Evolutionary conservation across 306 rosid species (phyloP).

Genomic region (Inga oerstediana): DNA sequence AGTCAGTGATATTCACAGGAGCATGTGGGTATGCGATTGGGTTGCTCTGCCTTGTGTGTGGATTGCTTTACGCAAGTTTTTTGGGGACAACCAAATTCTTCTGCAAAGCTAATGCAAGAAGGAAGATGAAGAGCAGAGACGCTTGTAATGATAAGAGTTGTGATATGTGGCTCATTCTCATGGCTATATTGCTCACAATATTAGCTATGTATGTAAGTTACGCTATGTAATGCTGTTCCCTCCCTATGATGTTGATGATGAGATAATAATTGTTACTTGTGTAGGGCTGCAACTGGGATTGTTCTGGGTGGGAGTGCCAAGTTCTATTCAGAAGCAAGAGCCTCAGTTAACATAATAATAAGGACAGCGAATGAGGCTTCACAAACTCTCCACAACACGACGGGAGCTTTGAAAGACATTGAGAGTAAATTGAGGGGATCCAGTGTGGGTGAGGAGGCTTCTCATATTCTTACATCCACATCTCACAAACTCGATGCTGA

Average conservation of each 20-base stretch:
- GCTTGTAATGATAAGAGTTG: constrained; percentile 34
- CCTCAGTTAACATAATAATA: constrained; percentile 54
- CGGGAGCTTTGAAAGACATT: constrained; percentile 51
- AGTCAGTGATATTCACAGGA: constrained; percentile 81
- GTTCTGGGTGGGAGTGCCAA: constrained; percentile 58
- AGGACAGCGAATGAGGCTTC: constrained; percentile 69
- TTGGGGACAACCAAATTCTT: constrained; percentile 32
- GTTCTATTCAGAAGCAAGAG: constrained; percentile 52
- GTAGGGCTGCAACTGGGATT: constrained; percentile 64
- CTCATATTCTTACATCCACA: constrained; percentile 45
- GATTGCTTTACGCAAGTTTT: constrained; percentile 53
- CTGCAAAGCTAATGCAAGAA: constrained; percentile 38
- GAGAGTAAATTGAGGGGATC: constrained; percentile 36
- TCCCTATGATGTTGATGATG: not conserved
- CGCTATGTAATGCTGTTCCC: not conserved
- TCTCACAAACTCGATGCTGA: constrained; percentile 43
- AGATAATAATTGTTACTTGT: not conserved
- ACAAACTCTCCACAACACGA: constrained; percentile 55
- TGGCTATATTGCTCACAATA: constrained; percentile 46
- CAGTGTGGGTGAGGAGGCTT: constrained; percentile 24
- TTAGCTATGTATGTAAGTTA: constrained; percentile 68
- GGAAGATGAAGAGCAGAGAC: constrained; percentile 27
- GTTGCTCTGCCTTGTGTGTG: constrained; percentile 65
- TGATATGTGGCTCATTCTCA: constrained; percentile 39
- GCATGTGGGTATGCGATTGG: constrained; percentile 71